phyloP scores from a whole-genome alignment of 441 rosid species.

The Euphorbia schlechtendalii region DNA sequence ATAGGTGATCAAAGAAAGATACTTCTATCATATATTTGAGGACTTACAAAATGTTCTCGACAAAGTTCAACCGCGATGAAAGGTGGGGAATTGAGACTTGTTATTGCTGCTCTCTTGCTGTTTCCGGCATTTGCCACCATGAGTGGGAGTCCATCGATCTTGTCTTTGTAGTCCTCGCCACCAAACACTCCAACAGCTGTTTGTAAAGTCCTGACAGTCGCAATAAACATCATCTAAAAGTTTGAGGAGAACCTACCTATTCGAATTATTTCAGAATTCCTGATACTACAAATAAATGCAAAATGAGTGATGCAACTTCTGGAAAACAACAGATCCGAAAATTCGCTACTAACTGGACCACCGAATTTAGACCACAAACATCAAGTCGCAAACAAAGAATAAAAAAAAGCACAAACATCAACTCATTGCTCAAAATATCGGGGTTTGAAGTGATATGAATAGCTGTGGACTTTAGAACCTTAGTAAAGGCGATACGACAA shows the following conservation, averaged over 20 bases:
- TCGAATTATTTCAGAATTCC: not conserved
- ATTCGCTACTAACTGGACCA: too few species aligned
- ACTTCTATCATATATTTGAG: constrained; percentile 1
- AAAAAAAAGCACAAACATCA: not conserved
- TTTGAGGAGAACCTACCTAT: not conserved
- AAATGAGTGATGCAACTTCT: not conserved
- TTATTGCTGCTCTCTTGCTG: constrained; percentile 65
- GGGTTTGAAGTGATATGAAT: too few species aligned
- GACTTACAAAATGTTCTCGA: constrained; percentile 86
- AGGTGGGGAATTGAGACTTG: constrained; percentile 76
- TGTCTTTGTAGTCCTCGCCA: constrained; percentile 65
- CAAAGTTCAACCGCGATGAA: constrained; percentile 75
- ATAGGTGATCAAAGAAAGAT: not conserved
- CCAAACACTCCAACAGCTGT: constrained; percentile 98
- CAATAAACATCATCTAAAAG: constrained; percentile 11
- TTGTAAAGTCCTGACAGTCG: constrained; percentile 73
- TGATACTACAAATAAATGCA: not conserved
- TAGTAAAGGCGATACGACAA: constrained; percentile 69
- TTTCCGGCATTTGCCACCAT: constrained; percentile 94
- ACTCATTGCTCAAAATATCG: not conserved
- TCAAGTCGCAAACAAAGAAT: not conserved
- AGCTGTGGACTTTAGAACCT: constrained; percentile 48
- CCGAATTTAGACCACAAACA: not conserved
- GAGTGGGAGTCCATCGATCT: constrained; percentile 59
- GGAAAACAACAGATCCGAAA: not conserved